These are phyloP conservation scores for Penicillium sp. DNA, from an alignment of 2,329 filamentous ascomycete species.

Conservation along the genomic window DNA sequence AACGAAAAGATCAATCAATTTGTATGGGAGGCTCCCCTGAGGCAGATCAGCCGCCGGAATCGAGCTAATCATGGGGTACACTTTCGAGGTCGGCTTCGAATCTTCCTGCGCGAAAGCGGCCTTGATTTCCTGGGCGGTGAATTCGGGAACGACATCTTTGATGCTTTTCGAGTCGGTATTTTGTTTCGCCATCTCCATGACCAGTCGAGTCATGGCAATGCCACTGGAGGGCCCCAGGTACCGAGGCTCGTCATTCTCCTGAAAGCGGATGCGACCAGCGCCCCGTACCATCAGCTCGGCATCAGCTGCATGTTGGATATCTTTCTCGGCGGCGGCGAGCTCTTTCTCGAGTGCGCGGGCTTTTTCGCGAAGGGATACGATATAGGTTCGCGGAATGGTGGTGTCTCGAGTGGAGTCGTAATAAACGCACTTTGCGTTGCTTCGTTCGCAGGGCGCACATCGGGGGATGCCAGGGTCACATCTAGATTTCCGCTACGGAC, in stretches of 20 bases:
- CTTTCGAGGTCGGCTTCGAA: conserved; percentile 68
- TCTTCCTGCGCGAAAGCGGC: conserved; percentile 68
- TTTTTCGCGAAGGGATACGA: conserved; percentile 85
- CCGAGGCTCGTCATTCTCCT: conserved; percentile 82
- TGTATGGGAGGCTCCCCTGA: conserved; percentile 70
- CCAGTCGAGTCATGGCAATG: conserved; percentile 88
- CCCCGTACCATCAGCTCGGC: conserved; percentile 84
- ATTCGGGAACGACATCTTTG: conserved; percentile 83
- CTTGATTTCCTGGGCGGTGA: conserved; percentile 65
- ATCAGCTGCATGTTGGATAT: conserved; percentile 69
- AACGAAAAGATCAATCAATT: conserved; percentile 80
- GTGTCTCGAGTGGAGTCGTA: conserved; percentile 84
- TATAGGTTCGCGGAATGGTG: conserved; percentile 87
- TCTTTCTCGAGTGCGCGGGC: conserved; percentile 80
- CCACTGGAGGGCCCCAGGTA: conserved; percentile 93
- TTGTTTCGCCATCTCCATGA: conserved; percentile 95
- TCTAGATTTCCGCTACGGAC: conserved; percentile 79
- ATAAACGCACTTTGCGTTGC: conserved; percentile 90
- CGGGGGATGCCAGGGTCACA: conserved; percentile 91
- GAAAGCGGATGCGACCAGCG: conserved; percentile 79
- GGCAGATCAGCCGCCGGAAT: conserved; percentile 76
- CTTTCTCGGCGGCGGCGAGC: conserved; percentile 74
- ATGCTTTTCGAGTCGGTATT: conserved; percentile 90
- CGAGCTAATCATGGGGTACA: conserved; percentile 87
- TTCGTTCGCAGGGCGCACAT: conserved; percentile 89